Base-by-base conservation (phyloP, 257 asterid genomes). In the Solanum rostratum region DNA sequence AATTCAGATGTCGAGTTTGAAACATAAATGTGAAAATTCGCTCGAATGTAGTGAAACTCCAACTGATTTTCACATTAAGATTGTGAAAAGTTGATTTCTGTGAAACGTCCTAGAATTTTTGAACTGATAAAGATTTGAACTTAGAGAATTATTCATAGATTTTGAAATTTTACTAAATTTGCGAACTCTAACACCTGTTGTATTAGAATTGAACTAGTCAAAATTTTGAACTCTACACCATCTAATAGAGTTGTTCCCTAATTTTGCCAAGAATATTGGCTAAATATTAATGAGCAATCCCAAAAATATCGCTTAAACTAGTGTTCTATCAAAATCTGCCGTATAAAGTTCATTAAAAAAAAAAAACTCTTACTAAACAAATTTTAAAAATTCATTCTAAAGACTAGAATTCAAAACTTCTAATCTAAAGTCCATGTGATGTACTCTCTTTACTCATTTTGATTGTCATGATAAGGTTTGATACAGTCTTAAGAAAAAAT, bases 311-410 rank as follows among this genome's bases (percentile, higher is more conserved):
- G 4, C 5, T 12, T 12, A 1, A 22, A 11, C 18, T 60, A 12
- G 10, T 22, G 8, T 60, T 60, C 13, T 4, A 10, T 60, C 14
- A 60, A 60, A 60, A 22, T 24, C 18, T 60, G 0, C 0, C 2
- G 2, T 57, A 59, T 10, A 10, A 1, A 2, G 1, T 0, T n/a
- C 4, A 24, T 62, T 15, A 5, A 13, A 13, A 13, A 6, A 5
- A 13, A 50, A 50, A 50, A 18, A n/a, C n/a, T 60, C 0, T 12
- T 12, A 0, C 15, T 15, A 18, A 11, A 29, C 0, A 24, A 62
- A 24, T 30, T n/a, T 30, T 30, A 30, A 62, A 0, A 1, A 24
- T 12, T 22, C 0, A 24, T 5, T 24, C 2, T 62, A 9, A 11
- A 0, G 0, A 6, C 10, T 63, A 41, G 8, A 27, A 63, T 63